These are phyloP conservation scores for Fusarium agapanthi DNA, from an alignment of 2,329 filamentous ascomycete species.

Conservation along the genomic window DNA sequence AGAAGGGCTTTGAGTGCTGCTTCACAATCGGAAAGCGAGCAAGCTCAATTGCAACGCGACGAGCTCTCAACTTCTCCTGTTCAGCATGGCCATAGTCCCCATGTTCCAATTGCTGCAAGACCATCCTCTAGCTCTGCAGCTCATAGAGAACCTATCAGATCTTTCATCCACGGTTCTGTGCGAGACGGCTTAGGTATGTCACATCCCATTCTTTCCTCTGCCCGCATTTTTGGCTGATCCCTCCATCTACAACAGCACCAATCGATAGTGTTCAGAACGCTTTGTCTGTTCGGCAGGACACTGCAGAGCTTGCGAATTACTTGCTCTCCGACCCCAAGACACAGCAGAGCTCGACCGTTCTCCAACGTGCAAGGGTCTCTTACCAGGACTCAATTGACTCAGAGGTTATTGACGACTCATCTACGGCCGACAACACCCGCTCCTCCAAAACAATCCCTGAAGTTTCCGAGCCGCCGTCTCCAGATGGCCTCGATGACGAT, in stretches of 20 bases:
- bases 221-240: background rate
- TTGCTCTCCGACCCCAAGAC: constrained; percentile 72
- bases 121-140: constrained; percentile 52
- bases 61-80: constrained; percentile 41
- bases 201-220: background rate
- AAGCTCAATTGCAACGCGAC: constrained; percentile 35
- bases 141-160: constrained; percentile 73
- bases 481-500: constrained; percentile 30
- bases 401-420: constrained; percentile 35
- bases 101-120: constrained; percentile 40
- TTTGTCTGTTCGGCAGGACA: constrained; percentile 83
- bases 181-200: constrained; percentile 66
- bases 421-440: constrained; percentile 37
- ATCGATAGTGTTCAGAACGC: constrained; percentile 78
- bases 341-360: constrained; percentile 55
- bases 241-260: constrained; percentile 50
- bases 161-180: constrained; percentile 73
- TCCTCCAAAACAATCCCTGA: constrained; percentile 66
- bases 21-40: constrained; percentile 42
- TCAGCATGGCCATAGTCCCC: constrained; percentile 19
- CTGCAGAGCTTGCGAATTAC: constrained; percentile 85
- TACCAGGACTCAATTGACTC: constrained; percentile 41
- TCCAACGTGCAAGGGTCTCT: constrained; percentile 49
- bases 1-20: constrained; percentile 52
- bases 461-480: constrained; percentile 60